These are phyloP conservation scores for Suhomyces maxii DNA, from an alignment of 1,139 yeast species.

Conservation along the genomic window DNA sequence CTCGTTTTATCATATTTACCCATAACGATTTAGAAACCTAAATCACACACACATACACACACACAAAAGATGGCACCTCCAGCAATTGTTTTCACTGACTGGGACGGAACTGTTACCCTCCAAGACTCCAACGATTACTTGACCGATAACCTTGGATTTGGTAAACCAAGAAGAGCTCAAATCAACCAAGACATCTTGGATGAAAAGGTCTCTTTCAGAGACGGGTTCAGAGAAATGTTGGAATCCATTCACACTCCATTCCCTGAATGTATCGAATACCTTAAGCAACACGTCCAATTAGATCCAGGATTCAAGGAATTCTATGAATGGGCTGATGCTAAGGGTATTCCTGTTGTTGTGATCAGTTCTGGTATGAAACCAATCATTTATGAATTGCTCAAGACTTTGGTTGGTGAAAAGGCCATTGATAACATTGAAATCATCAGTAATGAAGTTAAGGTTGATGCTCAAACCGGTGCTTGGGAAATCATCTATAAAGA, in stretches of 20 bases:
- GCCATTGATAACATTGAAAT: slow-evolving; percentile 75
- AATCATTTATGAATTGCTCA: slow-evolving; percentile 73
- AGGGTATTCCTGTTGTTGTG: slow-evolving; percentile 75
- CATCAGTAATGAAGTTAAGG: slow-evolving; percentile 73
- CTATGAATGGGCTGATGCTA: slow-evolving; percentile 72
- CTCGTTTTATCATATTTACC: too few species aligned
- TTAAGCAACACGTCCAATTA: slow-evolving; percentile 61
- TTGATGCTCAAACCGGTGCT: slow-evolving; percentile 46
- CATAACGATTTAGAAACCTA: background rate
- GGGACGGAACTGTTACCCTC: slow-evolving; percentile 95
- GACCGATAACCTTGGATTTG: slow-evolving; percentile 89
- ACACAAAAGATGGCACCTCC: slow-evolving; percentile 5
- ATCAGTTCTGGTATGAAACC: slow-evolving; percentile 94
- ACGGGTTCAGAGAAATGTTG: slow-evolving; percentile 83
- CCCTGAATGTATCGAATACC: slow-evolving; percentile 72
- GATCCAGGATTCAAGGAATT: slow-evolving; percentile 90
- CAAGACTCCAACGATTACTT: slow-evolving; percentile 88
- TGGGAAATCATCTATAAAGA: slow-evolving; percentile 90
- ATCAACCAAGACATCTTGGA: slow-evolving; percentile 73
- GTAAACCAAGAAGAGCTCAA: slow-evolving; percentile 61
- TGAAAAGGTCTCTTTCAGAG: slow-evolving; percentile 70
- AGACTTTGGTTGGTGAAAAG: slow-evolving; percentile 72
- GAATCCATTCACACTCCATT: slow-evolving; percentile 75
- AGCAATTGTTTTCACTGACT: slow-evolving; percentile 91
- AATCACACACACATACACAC: background rate